Evolutionary conservation across 108 stramenopile genomes (phyloP).

Genomic region (Skeletonema marinoi): DNA sequence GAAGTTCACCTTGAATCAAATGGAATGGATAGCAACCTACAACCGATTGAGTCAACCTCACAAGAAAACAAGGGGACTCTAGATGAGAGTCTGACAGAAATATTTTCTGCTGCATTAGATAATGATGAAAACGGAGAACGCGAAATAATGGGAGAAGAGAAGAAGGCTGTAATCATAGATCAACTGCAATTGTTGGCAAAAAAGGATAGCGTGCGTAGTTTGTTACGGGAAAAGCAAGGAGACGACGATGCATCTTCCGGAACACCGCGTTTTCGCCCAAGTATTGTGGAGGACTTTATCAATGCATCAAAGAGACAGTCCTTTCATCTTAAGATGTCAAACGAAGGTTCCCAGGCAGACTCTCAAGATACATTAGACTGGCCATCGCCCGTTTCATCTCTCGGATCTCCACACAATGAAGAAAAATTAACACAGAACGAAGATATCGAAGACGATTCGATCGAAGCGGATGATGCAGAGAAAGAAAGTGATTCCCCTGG

Average conservation of each 20-base stretch:
- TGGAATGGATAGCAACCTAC: background rate
- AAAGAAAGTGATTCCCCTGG: background rate
- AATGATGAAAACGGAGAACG: background rate
- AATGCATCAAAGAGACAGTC: slow-evolving; percentile 6
- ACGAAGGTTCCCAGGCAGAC: background rate
- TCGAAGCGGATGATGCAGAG: background rate
- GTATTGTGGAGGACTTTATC: slow-evolving; percentile 16
- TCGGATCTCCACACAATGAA: background rate
- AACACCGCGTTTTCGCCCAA: background rate
- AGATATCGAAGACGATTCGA: background rate
- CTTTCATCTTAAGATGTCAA: slow-evolving; percentile 9
- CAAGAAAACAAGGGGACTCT: background rate
- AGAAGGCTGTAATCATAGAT: background rate
- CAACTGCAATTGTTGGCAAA: background rate
- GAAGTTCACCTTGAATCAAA: background rate
- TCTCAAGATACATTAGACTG: slow-evolving; percentile 2
- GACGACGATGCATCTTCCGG: background rate
- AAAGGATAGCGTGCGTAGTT: background rate
- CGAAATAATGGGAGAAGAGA: background rate
- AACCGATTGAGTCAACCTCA: background rate
- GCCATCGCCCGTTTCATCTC: slow-evolving; percentile 20
- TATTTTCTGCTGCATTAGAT: background rate
- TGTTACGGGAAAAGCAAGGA: background rate
- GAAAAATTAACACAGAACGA: background rate
- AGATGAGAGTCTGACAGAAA: background rate